Evolutionary conservation across 148 eudicot genomes (phyloP).

Genomic region (Persicaria tinctoria): DNA sequence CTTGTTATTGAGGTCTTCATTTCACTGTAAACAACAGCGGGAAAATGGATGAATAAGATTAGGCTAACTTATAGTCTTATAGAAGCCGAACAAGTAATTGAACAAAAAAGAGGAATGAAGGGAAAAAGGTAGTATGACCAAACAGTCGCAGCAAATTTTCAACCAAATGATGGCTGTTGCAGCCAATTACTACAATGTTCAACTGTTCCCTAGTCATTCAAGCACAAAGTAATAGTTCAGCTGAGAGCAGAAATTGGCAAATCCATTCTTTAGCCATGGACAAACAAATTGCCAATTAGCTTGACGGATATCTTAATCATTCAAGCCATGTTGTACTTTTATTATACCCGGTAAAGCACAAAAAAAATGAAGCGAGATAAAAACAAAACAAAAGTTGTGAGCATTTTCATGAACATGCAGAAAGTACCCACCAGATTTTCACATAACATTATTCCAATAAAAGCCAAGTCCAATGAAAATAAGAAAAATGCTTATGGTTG

Average conservation of each 20-base stretch:
- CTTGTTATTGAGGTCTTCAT: not conserved
- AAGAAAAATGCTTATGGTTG: not conserved
- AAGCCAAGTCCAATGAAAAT: not conserved
- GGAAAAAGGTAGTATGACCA: not conserved
- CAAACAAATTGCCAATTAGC: not conserved
- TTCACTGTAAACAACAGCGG: not conserved
- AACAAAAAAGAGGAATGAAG: not conserved
- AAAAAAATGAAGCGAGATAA: no score
- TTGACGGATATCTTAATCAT: not conserved
- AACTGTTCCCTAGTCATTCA: not conserved
- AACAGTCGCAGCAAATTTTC: not conserved
- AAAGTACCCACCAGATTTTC: no score
- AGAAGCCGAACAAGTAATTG: not conserved
- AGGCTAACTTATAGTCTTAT: not conserved
- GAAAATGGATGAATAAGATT: not conserved
- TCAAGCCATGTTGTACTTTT: no score
- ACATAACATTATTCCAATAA: no score
- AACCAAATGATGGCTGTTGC: not conserved
- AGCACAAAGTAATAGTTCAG: not conserved
- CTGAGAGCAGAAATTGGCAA: not conserved
- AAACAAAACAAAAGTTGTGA: no score
- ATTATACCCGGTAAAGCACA: no score
- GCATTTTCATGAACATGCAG: no score
- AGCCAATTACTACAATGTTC: not conserved
- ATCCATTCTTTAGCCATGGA: not conserved